Evolutionary conservation across 352 stramenopile genomes (phyloP), one percentile per base, ranked within the genome.

Genomic region (Phytophthora melonis): DNA sequence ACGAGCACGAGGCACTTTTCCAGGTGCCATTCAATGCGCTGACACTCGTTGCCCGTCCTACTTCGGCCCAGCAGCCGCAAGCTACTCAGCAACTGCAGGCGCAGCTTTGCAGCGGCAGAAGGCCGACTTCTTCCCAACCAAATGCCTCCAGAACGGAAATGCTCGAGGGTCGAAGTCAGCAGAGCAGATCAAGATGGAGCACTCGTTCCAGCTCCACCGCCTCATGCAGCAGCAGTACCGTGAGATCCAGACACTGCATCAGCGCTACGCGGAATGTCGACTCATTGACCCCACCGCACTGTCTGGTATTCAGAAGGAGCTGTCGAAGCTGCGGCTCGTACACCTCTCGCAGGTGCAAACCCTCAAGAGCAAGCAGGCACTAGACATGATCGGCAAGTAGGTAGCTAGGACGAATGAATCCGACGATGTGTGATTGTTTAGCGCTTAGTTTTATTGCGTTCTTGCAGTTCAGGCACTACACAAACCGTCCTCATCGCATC

Each of bases 161-260:
- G 30, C 7, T 34, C 30, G 30, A 1, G 30, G 30, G 7, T 34
- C 30, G 3, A 34, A 34, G 7, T 34, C 7, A 8, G 30, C 7
- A 8, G 30, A 34, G 30, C 5, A 4, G 30, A 34, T 34, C 30
- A 34, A 34, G 30, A 10, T 34, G 30, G 30, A 34, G 30, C 30
- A 96, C 66, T 94, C 89, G 7, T 93, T 94, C 68, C 89, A 96
- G 71, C 70, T 96, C 86, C 89, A 96, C 68, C 88, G 89, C 0
- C 77, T 96, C 39, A 96, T 96, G 88, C 89, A 96, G 66, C 86
- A 96, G 56, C 89, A 96, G 74, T 96, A 94, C 59, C 5, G 88
- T 34, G 89, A 96, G 72, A 96, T 96, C 55, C 89, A 74, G 47
- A 85, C 93, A 8, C 65, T 96, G 25, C 89, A 96, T 75, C 89